Conservation (phyloP, 192 early-diverging fungal species). For the Linnemannia elongata region DNA sequence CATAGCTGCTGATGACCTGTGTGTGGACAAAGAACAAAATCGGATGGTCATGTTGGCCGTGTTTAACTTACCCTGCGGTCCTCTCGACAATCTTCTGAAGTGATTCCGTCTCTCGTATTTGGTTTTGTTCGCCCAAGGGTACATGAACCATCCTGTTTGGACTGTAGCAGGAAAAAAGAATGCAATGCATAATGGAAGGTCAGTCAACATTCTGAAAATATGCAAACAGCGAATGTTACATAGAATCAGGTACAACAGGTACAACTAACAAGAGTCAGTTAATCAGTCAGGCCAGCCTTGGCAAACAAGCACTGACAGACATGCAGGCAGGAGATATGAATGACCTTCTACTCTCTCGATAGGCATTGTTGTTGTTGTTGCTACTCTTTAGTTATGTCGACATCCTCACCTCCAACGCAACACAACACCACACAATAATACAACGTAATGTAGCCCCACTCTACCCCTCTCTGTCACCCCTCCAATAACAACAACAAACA, state of each 20-base stretch:
- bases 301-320: not conserved
- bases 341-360: not conserved
- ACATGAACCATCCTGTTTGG: constrained; percentile 31
- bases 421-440: not conserved
- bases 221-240: not conserved
- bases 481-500: not conserved
- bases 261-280: not conserved
- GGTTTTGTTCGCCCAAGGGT: constrained; percentile 30
- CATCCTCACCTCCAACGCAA: not conserved
- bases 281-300: not conserved
- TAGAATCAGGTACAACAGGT: not conserved
- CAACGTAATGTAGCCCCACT: not conserved
- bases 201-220: not conserved
- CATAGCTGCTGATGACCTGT: not conserved
- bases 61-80: constrained; percentile 50
- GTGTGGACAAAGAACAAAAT: not conserved
- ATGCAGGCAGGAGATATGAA: not conserved
- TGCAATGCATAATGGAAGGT: not conserved
- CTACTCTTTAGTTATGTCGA: too few species aligned
- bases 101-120: constrained; percentile 46
- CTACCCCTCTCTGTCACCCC: not conserved
- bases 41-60: not conserved
- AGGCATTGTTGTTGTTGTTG: not conserved
- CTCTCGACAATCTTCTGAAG: constrained; percentile 56
- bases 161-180: constrained; percentile 4